Evolutionary conservation across 768 basidiomycete genomes (phyloP), one percentile per base, ranked within the genome.

Genomic region (Phylloporus arenicola): DNA sequence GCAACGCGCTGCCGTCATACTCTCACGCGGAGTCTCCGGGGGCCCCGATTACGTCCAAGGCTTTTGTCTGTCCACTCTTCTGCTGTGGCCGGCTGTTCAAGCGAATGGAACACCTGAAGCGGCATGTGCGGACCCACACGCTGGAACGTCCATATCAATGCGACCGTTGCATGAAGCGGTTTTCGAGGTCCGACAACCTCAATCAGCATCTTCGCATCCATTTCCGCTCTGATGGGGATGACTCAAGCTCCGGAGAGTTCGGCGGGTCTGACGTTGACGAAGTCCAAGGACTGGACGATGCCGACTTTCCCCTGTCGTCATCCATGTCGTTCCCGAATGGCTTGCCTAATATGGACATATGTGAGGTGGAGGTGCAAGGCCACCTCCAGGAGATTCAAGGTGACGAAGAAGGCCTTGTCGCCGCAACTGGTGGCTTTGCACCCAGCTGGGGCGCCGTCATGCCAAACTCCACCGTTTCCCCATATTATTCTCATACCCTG

Each of bases 111-210:
- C 92, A 95, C 63, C 77, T 94, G 57, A 88, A 89, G 69, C 72
- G 92, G 39, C 92, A 95, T 66, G 69, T 92, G 27, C 78, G 90
- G 51, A 92, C 91, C 9, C 92, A 95, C 64, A 93, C 91, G 24
- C 80, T 89, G 80, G 92, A 94, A 67, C 74, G 85, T 34, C 92
- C 92, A 1, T 94, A 82, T 68, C 74, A 75, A 47, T 93, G 92
- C 63, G 71, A 76, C 39, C 70, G 74, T 22, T 95, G 92, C 66
- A 73, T 75, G 60, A 91, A 90, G 75, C 77, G 80, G 53, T 96
- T 96, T 68, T 89, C 88, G 57, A 75, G 92, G 62, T 85, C 84
- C 62, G 94, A 95, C 64, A 94, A 94, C 61, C 77, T 97, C 35
- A 81, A 79, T 19, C 91, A 95, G 67, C 94, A 97, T 64, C 63